A percentile compares a stretch with the other conserved stretches of the same genome.
These are phyloP conservation scores for Penicillium pancosmium DNA, from an alignment of 495 filamentous ascomycete genomes.

Conservation along the genomic window DNA sequence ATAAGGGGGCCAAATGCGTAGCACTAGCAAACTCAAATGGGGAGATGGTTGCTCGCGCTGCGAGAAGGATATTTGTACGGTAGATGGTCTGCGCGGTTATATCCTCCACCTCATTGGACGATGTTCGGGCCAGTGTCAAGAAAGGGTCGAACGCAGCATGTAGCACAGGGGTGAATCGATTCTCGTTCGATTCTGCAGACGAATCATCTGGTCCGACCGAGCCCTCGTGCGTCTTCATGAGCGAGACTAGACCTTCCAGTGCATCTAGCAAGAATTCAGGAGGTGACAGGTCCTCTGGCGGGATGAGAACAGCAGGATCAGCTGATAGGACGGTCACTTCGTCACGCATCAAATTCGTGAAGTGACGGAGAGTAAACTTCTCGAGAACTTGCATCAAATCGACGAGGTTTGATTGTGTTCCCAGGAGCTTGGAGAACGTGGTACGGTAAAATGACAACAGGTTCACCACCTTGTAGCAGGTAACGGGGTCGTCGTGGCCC, in stretches of 20 bases:
- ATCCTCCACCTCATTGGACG: conserved; percentile 61
- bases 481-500: conserved; percentile 84
- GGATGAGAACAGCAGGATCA: conserved; percentile 61
- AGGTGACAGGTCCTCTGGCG: conserved; percentile 63
- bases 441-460: conserved; percentile 84
- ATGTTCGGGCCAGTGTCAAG: conserved; percentile 69
- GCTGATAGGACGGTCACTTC: conserved; percentile 71
- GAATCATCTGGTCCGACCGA: conserved; percentile 66
- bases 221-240: conserved; percentile 83
- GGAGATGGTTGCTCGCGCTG: conserved; percentile 46
- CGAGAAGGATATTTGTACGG: conserved; percentile 76
- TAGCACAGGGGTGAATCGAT: conserved; percentile 73
- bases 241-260: conserved; percentile 68
- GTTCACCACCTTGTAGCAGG: conserved; percentile 88
- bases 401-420: conserved; percentile 66
- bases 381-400: conserved; percentile 70
- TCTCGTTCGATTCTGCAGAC: conserved; percentile 40
- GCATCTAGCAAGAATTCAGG: conserved; percentile 85
- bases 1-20: conserved; percentile 40
- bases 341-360: conserved; percentile 76
- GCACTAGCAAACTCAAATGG: conserved; percentile 47
- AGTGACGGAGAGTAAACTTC: conserved; percentile 79
- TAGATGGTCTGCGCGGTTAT: conserved; percentile 70
- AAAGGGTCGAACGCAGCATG: conserved; percentile 85
- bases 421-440: conserved; percentile 81